phyloP scores from a whole-genome alignment of 495 filamentous ascomycete genomes.

The Neurospora pannonica region DNA sequence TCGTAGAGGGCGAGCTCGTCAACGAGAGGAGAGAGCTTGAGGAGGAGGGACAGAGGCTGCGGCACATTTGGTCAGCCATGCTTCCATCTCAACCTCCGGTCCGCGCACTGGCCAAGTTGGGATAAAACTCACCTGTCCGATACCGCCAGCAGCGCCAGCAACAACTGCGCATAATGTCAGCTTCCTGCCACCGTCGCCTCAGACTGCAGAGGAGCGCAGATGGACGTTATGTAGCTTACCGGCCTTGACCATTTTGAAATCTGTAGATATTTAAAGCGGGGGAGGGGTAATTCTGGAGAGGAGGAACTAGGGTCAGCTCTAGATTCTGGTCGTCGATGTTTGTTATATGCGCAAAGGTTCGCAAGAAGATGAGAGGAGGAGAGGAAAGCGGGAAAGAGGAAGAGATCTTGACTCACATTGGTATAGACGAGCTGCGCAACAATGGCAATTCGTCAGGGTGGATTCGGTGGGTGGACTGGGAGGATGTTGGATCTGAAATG shows the following conservation, averaged over 20 bases:
- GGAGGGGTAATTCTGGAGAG: constrained; percentile 12
- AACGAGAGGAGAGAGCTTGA: constrained; percentile 78
- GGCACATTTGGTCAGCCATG: constrained; percentile 2
- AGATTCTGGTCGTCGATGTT: background rate
- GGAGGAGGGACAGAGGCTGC: constrained; percentile 88
- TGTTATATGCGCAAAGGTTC: background rate
- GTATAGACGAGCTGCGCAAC: background rate
- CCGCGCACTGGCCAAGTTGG: background rate
- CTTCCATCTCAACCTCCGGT: background rate
- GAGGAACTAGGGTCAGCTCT: constrained; percentile 6
- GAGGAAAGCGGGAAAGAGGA: background rate
- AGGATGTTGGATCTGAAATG: background rate
- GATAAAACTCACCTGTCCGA: constrained; percentile 69
- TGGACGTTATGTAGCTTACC: constrained; percentile 41
- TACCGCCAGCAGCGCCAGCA: constrained; percentile 93
- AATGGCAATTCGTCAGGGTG: background rate
- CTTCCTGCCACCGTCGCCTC: background rate
- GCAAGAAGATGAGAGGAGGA: background rate
- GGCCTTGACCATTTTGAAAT: constrained; percentile 74
- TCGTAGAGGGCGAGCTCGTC: constrained; percentile 94
- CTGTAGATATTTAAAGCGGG: constrained; percentile 7
- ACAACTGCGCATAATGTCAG: constrained; percentile 55
- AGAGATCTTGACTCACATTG: background rate
- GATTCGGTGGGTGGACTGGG: background rate
- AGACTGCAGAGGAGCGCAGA: background rate